A percentile compares a stretch with the other conserved stretches of the same genome.
Conservation (phyloP, 805 yeast genomes). For the Wickerhamiella kazuoi region DNA sequence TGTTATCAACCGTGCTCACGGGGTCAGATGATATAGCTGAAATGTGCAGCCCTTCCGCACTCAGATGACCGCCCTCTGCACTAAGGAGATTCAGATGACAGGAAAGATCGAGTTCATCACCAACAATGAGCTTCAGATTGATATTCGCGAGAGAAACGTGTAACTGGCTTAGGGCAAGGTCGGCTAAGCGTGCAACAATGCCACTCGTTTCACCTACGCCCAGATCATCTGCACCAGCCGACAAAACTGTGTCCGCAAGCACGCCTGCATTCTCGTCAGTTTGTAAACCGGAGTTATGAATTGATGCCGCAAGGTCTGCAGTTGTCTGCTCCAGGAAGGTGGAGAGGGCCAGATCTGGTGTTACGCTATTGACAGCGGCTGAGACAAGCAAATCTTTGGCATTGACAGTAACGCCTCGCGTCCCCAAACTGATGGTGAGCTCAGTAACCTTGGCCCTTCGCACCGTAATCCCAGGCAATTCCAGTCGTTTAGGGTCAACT, state of each 20-base stretch:
- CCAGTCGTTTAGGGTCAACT: conserved; percentile 53
- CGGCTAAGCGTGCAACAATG: conserved; percentile 22
- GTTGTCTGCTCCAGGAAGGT: conserved; percentile 10
- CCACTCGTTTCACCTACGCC: conserved; percentile 19
- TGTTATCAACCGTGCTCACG: no score
- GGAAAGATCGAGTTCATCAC: background rate
- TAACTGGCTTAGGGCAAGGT: conserved; percentile 22
- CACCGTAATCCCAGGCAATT: conserved; percentile 40
- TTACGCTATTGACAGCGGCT: conserved; percentile 5
- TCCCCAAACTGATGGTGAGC: conserved; percentile 41
- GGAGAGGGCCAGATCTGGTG: conserved; percentile 13
- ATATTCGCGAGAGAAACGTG: conserved; percentile 3
- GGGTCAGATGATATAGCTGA: no score
- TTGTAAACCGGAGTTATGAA: background rate
- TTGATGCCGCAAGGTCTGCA: conserved; percentile 8
- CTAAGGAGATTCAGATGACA: background rate
- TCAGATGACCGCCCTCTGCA: no score
- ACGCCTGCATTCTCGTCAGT: no score
- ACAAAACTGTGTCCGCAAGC: background rate
- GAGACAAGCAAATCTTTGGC: conserved; percentile 39
- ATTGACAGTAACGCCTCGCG: conserved; percentile 49
- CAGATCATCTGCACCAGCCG: conserved; percentile 10
- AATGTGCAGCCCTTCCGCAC: no score
- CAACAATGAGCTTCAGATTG: background rate
- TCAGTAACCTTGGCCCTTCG: conserved; percentile 42